Conservation (phyloP, 306 rosid genomes). For the Mimosa bimucronata region DNA sequence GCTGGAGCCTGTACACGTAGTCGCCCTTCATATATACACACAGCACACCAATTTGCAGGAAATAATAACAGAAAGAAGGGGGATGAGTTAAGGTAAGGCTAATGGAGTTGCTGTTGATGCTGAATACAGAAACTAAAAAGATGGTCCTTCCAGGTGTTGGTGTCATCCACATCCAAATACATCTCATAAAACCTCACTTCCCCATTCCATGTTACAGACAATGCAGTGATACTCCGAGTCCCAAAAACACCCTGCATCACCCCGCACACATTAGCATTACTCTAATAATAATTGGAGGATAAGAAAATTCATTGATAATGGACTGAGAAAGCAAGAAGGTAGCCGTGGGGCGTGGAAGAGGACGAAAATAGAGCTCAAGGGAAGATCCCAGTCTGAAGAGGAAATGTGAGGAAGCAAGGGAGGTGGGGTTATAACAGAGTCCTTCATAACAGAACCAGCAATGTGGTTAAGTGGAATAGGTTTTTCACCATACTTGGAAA, state of each 20-base stretch:
- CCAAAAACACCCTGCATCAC: conserved; percentile 58
- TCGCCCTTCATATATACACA: too few species aligned
- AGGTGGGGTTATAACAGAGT: conserved; percentile 54
- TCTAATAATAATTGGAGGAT: background rate
- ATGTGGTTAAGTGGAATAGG: conserved; percentile 48
- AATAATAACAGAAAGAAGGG: background rate
- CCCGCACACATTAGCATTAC: background rate
- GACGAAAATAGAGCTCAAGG: conserved; percentile 67
- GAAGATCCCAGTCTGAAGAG: conserved; percentile 57
- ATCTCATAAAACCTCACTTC: conserved; percentile 55
- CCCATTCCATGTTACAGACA: conserved; percentile 49
- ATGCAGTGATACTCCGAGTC: conserved; percentile 63
- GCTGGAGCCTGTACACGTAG: too few species aligned
- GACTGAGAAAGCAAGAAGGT: background rate
- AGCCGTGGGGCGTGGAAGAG: conserved; percentile 63
- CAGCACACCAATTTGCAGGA: background rate
- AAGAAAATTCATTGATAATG: background rate
- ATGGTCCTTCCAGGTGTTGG: conserved; percentile 55
- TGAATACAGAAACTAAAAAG: conserved; percentile 47
- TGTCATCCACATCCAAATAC: conserved; percentile 44
- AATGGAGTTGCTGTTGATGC: background rate
- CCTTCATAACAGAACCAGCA: conserved; percentile 56
- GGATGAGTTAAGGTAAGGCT: too few species aligned
- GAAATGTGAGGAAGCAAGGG: conserved; percentile 54
- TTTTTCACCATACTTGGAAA: conserved; percentile 41